Conservation (phyloP, 768 basidiomycete species). For the Lyophyllum shimeji region DNA sequence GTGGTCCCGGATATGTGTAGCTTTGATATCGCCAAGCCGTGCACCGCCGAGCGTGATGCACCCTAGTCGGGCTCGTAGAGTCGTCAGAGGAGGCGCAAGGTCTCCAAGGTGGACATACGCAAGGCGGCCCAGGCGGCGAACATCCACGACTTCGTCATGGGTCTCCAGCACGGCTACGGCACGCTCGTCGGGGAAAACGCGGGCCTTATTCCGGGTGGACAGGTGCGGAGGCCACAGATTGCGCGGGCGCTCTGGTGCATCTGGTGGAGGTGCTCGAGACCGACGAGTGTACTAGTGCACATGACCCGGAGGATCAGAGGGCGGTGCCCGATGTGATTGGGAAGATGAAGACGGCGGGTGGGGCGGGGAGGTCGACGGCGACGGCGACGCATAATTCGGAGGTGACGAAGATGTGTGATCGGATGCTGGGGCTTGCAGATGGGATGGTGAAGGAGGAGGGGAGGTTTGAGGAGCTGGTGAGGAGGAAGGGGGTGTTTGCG, state of each 20-base stretch:
- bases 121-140: conserved; percentile 75
- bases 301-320: conserved; percentile 83
- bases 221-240: conserved; percentile 91
- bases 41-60: conserved; percentile 62
- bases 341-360: conserved; percentile 37
- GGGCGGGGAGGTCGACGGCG: conserved; percentile 80
- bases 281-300: conserved; percentile 94
- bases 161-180: conserved; percentile 81
- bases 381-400: conserved; percentile 93
- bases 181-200: conserved; percentile 92
- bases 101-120: conserved; percentile 58
- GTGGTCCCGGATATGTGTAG: too few relatives aligned
- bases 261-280: conserved; percentile 74
- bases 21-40: conserved; percentile 70
- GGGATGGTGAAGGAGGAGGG: conserved; percentile 81
- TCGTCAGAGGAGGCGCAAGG: too few relatives aligned
- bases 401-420: conserved; percentile 91
- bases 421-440: conserved; percentile 78
- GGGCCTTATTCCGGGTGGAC: conserved; percentile 87
- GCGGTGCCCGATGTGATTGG: conserved; percentile 59
- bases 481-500: conserved; percentile 69
- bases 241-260: conserved; percentile 86
- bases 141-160: conserved; percentile 84
- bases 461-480: conserved; percentile 68
- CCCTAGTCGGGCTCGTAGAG: too few relatives aligned